These are phyloP conservation scores for Ceratocystiopsis brevicomis DNA, from an alignment of 2,329 filamentous ascomycete genomes.

Conservation along the genomic window DNA sequence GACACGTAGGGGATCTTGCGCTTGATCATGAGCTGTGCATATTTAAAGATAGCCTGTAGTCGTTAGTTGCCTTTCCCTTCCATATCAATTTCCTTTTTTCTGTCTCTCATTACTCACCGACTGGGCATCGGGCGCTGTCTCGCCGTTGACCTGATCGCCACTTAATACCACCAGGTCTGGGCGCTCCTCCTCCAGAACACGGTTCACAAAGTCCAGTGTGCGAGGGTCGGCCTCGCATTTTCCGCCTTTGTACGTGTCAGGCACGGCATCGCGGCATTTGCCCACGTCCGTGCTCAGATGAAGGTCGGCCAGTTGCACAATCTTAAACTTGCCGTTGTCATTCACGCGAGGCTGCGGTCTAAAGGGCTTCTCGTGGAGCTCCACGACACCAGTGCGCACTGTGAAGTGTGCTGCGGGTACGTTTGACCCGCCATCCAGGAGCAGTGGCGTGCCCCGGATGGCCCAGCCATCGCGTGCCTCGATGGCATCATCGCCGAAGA, in stretches of 20 bases:
- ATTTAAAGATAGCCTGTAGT: slow-evolving; percentile 70
- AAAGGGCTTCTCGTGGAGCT: slow-evolving; percentile 35
- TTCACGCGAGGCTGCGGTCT: slow-evolving; percentile 52
- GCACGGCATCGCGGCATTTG: slow-evolving; percentile 68
- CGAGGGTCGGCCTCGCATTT: slow-evolving; percentile 81
- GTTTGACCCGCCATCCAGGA: slow-evolving; percentile 45
- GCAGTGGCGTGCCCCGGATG: slow-evolving; percentile 52
- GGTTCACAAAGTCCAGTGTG: slow-evolving; percentile 74
- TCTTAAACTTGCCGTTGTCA: slow-evolving; percentile 89
- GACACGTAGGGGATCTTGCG: slow-evolving; percentile 78
- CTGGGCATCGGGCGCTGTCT: slow-evolving; percentile 77
- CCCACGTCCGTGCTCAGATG: slow-evolving; percentile 85
- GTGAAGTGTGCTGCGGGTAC: slow-evolving; percentile 56
- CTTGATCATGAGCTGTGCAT: slow-evolving; percentile 64
- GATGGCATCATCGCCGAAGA: slow-evolving; percentile 80
- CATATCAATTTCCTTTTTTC: too few species aligned
- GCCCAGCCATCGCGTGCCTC: slow-evolving; percentile 78
- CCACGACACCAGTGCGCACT: slow-evolving; percentile 51
- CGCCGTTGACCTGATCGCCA: slow-evolving; percentile 90
- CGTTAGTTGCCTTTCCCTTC: too few species aligned
- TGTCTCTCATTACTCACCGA: slow-evolving; percentile 32
- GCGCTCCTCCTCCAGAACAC: slow-evolving; percentile 76
- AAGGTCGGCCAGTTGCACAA: slow-evolving; percentile 87
- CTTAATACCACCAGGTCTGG: slow-evolving; percentile 82
- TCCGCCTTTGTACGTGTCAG: slow-evolving; percentile 49